Conservation (phyloP, 2,329 filamentous ascomycete genomes). For the Neopestalotiopsis sp. region DNA sequence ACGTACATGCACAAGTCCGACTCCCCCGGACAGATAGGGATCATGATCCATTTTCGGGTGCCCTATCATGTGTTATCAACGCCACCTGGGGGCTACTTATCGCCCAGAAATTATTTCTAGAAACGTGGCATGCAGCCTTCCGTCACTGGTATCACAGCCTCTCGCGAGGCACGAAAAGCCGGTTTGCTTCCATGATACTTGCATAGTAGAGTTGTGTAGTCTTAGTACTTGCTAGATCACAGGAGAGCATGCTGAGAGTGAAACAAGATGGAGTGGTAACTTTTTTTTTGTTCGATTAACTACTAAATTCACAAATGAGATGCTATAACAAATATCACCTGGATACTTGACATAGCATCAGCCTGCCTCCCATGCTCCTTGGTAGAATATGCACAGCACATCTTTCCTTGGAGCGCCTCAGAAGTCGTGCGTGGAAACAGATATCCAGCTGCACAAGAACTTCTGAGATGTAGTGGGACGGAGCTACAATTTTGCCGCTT, state of each 20-base stretch:
- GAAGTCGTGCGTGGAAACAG: background rate
- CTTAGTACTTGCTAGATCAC: background rate
- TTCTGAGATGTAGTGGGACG: slow-evolving; percentile 22
- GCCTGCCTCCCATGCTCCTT: slow-evolving; percentile 22
- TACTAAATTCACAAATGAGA: slow-evolving; percentile 22
- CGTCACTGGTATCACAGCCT: background rate
- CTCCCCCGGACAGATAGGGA: too few relatives aligned
- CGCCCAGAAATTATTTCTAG: background rate
- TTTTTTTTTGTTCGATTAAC: slow-evolving; percentile 21
- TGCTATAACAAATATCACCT: slow-evolving; percentile 8
- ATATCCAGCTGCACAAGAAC: background rate
- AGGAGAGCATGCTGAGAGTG: background rate
- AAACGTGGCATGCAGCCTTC: background rate
- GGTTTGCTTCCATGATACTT: background rate
- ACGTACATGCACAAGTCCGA: background rate
- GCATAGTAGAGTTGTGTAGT: background rate
- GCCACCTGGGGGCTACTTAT: background rate
- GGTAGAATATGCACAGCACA: slow-evolving; percentile 18
- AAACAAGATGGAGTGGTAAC: background rate
- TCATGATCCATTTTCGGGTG: background rate
- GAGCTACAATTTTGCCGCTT: slow-evolving; percentile 20
- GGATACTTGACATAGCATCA: slow-evolving; percentile 18
- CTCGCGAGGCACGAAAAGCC: background rate
- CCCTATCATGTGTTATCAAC: background rate
- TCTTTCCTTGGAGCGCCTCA: slow-evolving; percentile 11